Conservation (phyloP, 345 rosid genomes). For the Carallia brachiata region DNA sequence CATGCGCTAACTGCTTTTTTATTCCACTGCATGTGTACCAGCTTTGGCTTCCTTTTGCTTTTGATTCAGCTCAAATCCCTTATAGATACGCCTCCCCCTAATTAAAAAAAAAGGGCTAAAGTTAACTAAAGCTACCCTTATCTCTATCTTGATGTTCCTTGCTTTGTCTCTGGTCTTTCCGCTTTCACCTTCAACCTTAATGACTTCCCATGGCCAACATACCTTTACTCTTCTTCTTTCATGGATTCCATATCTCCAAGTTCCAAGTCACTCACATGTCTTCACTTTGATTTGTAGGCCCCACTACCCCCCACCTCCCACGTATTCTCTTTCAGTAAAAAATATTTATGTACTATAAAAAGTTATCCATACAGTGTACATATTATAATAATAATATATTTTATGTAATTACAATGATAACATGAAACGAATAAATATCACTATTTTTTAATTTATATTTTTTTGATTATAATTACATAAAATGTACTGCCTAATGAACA, state of each 20-base stretch:
- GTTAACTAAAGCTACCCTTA: conserved; percentile 42
- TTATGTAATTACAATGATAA: no score
- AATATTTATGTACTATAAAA: no score
- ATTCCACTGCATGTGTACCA: conserved; percentile 28
- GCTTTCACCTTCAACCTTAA: conserved; percentile 38
- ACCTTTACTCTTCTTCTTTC: conserved; percentile 21
- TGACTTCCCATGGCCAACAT: conserved; percentile 13
- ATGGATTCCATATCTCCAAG: conserved; percentile 24
- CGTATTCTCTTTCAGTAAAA: no score
- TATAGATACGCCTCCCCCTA: conserved; percentile 25
- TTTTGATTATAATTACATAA: no score
- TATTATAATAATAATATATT: no score
- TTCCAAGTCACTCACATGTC: conserved; percentile 45
- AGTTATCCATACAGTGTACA: no score
- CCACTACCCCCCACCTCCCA: background rate
- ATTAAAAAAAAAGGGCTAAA: conserved; percentile 17
- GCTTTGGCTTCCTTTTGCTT: conserved; percentile 29
- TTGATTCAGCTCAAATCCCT: conserved; percentile 28
- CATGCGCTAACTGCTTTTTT: conserved; percentile 31
- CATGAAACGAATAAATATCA: no score
- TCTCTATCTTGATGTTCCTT: conserved; percentile 47
- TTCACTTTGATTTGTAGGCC: conserved; percentile 44
- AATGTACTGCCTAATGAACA: no score
- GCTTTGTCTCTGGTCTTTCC: conserved; percentile 46
- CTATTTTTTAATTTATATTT: no score